Percentiles rank a stretch among this genome's conserved stretches.
Evolutionary conservation across 176 grass and related monocot genomes (phyloP).

Genomic region (Alloteropsis semialata): DNA sequence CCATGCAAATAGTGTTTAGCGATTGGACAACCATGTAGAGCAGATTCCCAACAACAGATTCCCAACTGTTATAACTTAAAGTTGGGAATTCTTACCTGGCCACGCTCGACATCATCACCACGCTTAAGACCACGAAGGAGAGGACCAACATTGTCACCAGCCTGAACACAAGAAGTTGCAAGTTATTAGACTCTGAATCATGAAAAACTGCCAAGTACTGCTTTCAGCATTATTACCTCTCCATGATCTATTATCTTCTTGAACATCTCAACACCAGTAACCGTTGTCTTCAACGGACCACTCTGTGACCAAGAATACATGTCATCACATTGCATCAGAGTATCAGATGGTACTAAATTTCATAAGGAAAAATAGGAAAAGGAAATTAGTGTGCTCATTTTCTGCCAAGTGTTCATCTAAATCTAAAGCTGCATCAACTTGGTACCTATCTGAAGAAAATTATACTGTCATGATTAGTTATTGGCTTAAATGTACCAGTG

Average conservation of each 20-base stretch:
- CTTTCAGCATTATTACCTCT: slow-evolving; percentile 56
- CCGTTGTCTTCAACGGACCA: slow-evolving; percentile 86
- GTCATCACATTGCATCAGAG: background rate
- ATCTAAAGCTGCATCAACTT: background rate
- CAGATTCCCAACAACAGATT: too few species aligned
- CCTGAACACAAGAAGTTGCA: slow-evolving; percentile 36
- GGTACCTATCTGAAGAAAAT: background rate
- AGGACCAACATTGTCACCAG: slow-evolving; percentile 96
- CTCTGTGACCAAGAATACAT: slow-evolving; percentile 42
- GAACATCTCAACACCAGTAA: slow-evolving; percentile 99
- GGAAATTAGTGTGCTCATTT: too few species aligned
- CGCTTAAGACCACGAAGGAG: slow-evolving; percentile 93
- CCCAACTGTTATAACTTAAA: background rate
- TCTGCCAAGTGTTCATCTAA: too few species aligned
- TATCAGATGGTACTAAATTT: background rate
- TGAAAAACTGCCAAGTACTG: background rate
- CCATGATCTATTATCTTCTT: slow-evolving; percentile 98
- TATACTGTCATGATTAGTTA: background rate
- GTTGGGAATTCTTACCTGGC: slow-evolving; percentile 54
- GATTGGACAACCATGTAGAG: background rate
- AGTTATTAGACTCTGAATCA: background rate
- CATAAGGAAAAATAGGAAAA: too few species aligned
- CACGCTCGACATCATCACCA: slow-evolving; percentile 87
- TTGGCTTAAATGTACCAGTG: background rate
- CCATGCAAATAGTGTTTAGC: background rate